phyloP scores from a whole-genome alignment of 2,329 filamentous ascomycete genomes.

The Microsporum canis region DNA sequence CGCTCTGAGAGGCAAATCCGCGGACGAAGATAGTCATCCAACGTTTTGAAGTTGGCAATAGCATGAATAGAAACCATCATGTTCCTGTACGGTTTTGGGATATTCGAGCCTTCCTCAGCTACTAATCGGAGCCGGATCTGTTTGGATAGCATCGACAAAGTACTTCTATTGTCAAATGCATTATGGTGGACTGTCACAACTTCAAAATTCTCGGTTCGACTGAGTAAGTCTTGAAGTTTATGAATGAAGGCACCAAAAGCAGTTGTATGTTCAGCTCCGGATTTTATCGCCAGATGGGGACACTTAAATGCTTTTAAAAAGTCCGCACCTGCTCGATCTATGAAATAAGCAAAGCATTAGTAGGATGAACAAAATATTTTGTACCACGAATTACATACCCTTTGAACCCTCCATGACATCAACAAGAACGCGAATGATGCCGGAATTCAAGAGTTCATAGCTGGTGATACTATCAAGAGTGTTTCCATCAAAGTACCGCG shows the following conservation, averaged over 20 bases:
- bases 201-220: conserved; percentile 94
- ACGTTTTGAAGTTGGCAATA: conserved; percentile 91
- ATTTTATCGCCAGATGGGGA: conserved; percentile 48
- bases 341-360: conserved; percentile 1
- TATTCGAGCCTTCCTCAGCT: conserved; percentile 57
- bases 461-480: conserved; percentile 89
- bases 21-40: conserved; percentile 90
- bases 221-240: conserved; percentile 91
- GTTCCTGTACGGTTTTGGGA: conserved; percentile 75
- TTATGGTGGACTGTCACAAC: conserved; percentile 89
- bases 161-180: conserved; percentile 42
- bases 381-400: conserved; percentile 18
- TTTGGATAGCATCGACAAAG: conserved; percentile 91
- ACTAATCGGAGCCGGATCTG: conserved; percentile 81
- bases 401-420: conserved; percentile 67
- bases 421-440: conserved; percentile 73
- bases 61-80: conserved; percentile 99
- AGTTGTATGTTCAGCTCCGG: conserved; percentile 47
- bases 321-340: conserved; percentile 55
- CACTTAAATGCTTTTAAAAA: conserved; percentile 92
- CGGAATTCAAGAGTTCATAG: conserved; percentile 82
- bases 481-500: conserved; percentile 77
- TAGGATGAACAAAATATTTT: conserved; percentile 4
- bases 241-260: conserved; percentile 84
- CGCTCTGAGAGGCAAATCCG: conserved; percentile 73